phyloP scores from a whole-genome alignment of 495 filamentous ascomycete species.

The Geoglossum glabrum region DNA sequence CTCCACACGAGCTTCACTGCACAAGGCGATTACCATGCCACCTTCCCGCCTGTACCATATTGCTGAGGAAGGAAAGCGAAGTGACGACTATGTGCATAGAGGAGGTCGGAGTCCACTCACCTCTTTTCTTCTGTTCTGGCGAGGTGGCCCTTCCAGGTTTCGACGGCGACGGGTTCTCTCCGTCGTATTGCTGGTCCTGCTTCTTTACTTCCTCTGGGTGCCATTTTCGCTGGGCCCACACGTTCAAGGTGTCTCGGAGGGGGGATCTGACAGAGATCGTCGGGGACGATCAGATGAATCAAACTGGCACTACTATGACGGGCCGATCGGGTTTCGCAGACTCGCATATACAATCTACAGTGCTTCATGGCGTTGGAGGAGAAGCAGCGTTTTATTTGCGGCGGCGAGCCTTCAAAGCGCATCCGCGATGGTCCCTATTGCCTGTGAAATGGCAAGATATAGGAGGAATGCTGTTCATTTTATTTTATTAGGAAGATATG shows the following conservation, averaged over 20 bases:
- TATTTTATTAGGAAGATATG: conserved; percentile 33
- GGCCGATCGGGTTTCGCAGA: conserved; percentile 4
- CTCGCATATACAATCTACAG: conserved; percentile 5
- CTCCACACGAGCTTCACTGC: background rate
- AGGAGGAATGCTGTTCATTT: conserved; percentile 38
- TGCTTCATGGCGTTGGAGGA: background rate
- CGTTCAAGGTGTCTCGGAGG: background rate
- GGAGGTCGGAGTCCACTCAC: background rate
- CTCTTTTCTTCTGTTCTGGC: background rate
- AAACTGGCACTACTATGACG: conserved; percentile 4
- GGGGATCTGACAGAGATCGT: background rate
- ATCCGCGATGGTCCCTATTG: conserved; percentile 33
- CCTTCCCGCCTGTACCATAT: background rate
- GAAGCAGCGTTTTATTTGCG: conserved; percentile 38
- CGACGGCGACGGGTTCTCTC: background rate
- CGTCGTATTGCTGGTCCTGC: background rate
- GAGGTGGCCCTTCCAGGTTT: background rate
- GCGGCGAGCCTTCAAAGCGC: conserved; percentile 35
- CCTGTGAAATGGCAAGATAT: conserved; percentile 37
- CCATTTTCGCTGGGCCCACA: background rate
- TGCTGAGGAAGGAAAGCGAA: background rate
- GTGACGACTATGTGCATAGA: background rate
- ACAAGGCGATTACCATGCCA: background rate
- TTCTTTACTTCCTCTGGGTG: background rate
- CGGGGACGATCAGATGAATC: background rate